Base-by-base conservation (phyloP, 2,329 filamentous ascomycete species). In the Corynespora cassiicola region DNA sequence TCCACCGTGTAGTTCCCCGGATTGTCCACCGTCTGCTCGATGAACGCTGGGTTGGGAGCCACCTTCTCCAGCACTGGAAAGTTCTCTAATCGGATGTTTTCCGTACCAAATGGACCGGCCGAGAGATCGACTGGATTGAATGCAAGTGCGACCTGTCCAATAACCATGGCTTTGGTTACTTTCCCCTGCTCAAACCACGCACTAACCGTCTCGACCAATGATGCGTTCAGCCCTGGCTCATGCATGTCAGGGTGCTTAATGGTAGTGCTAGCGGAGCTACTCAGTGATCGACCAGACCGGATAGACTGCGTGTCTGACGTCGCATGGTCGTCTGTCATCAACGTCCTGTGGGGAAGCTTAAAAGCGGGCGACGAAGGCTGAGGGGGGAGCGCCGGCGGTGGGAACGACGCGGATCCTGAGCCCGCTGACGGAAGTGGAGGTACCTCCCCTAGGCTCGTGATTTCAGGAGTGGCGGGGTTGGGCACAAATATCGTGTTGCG, bases 1-100 rank as follows among this genome's bases (percentile, higher is more conserved):
- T 91, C 82, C 20, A 99, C 74, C 0, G 75, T 81, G 70, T 95
- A 99, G 61, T 92, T 86, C 42, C 95, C 91, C 3, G 86, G 79
- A 41, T 80, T 84, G 7, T 86, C 82, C 1, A 76, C 61, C 1
- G 80, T 75, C 52, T 90, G 86, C 20, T 85, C 82, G 34, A 97
- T 84, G 69, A 97, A 95, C 40, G 90, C 88, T 27, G 90, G 89
- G 65, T 99, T 99, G 1, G 91, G 90, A 0, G 90, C 91, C 39
- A 99, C 91, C 58, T 89, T 90, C 58, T 97, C 94, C 5, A 99
- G 79, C n/a, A 81, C 79, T 7, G 85, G 72, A 63, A 95, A 96
- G 63, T 96, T 94, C 58, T 95, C 89, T 43, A 99, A 81, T 14
- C 88, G 85, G 51, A 97, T 86, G 2, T 75, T 85, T 57, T 91